These are phyloP conservation scores for Mycena sanguinolenta DNA, from an alignment of 768 basidiomycete species.

Conservation along the genomic window DNA sequence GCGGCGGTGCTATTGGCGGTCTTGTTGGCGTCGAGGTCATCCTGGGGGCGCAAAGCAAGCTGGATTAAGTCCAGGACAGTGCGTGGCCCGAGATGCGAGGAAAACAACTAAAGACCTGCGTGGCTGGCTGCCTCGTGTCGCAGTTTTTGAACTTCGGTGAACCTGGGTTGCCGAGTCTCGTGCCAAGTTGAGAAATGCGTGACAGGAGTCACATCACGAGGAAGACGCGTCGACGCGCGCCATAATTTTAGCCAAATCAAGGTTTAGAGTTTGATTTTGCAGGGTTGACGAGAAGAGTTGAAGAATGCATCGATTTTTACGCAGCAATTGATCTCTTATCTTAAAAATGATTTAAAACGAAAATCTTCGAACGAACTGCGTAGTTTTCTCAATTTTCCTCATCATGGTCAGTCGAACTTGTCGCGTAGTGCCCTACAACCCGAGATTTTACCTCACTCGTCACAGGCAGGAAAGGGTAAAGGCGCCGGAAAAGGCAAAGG, in stretches of 20 bases:
- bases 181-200: slow-evolving; percentile 1
- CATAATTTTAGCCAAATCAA: slow-evolving; percentile 3
- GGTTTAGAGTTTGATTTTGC: background rate
- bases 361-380: background rate
- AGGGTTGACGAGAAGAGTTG: background rate
- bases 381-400: background rate
- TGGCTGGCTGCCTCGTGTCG: slow-evolving; percentile 22
- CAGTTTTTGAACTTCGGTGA: background rate
- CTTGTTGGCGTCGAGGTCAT: slow-evolving; percentile 44
- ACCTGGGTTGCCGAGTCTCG: no score
- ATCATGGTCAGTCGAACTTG: slow-evolving; percentile 1
- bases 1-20: slow-evolving; percentile 61
- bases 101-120: slow-evolving; percentile 1
- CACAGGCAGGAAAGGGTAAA: slow-evolving; percentile 1
- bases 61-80: slow-evolving; percentile 15
- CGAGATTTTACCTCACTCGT: background rate
- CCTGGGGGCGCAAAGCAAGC: slow-evolving; percentile 10
- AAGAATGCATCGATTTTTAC: background rate
- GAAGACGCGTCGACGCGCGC: background rate
- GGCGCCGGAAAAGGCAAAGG: slow-evolving; percentile 30
- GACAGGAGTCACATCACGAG: slow-evolving; percentile 36
- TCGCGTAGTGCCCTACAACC: no score
- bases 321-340: background rate
- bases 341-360: background rate
- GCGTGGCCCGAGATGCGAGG: slow-evolving; percentile 29